These are phyloP conservation scores for Neurospora pannonica DNA, from an alignment of 495 filamentous ascomycete species.

Conservation along the genomic window DNA sequence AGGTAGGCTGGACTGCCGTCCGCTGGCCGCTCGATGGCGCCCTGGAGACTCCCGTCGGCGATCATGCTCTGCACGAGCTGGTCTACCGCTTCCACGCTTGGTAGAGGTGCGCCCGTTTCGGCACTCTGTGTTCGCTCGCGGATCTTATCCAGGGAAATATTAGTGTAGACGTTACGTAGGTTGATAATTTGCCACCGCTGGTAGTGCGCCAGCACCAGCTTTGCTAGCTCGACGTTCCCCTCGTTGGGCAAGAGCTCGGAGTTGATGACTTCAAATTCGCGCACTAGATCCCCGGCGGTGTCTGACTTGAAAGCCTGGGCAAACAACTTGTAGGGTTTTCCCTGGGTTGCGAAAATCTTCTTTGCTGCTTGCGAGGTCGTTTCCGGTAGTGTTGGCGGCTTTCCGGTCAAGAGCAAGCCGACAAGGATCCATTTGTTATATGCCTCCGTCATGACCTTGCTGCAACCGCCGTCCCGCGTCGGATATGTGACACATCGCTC, in stretches of 20 bases:
- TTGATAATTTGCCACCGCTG: slow-evolving; percentile 41
- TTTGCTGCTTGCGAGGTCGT: slow-evolving; percentile 33
- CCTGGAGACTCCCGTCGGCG: slow-evolving; percentile 43
- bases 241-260: slow-evolving; percentile 49
- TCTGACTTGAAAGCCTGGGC: slow-evolving; percentile 57
- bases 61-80: slow-evolving; percentile 47
- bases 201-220: slow-evolving; percentile 39
- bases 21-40: slow-evolving; percentile 38
- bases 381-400: slow-evolving; percentile 35
- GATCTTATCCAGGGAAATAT: slow-evolving; percentile 44
- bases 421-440: slow-evolving; percentile 93
- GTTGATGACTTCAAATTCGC: slow-evolving; percentile 48
- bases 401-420: slow-evolving; percentile 61
- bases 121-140: slow-evolving; percentile 37
- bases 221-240: slow-evolving; percentile 34
- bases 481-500: slow-evolving; percentile 61
- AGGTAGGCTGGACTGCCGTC: slow-evolving; percentile 28
- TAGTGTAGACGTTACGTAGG: slow-evolving; percentile 36
- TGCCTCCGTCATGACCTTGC: slow-evolving; percentile 75
- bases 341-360: slow-evolving; percentile 49
- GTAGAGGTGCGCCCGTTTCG: slow-evolving; percentile 42
- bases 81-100: slow-evolving; percentile 33
- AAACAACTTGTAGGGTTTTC: slow-evolving; percentile 62
- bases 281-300: slow-evolving; percentile 44
- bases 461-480: slow-evolving; percentile 43